phyloP scores from a whole-genome alignment of 2,329 filamentous ascomycete species.

The Sphaerulina musiva region DNA sequence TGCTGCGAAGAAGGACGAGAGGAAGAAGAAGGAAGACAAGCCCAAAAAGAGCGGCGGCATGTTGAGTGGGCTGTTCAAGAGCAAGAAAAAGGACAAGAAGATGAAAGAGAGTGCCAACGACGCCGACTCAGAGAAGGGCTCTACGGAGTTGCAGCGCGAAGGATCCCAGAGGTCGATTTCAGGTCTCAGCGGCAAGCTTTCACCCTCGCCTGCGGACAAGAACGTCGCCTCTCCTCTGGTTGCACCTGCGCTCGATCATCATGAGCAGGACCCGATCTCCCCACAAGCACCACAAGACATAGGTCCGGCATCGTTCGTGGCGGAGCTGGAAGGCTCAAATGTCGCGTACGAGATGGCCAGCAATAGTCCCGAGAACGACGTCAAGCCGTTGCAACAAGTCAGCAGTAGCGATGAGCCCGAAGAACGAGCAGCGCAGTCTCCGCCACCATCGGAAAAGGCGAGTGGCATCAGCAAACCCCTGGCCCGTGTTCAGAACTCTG shows the following conservation, averaged over 20 bases:
- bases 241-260: constrained; percentile 4
- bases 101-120: constrained; percentile 40
- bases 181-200: constrained; percentile 19
- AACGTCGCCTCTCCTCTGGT: constrained; percentile 5
- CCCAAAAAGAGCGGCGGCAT: constrained; percentile 65
- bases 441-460: constrained; percentile 13
- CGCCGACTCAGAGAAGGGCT: constrained; percentile 26
- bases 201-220: constrained; percentile 26
- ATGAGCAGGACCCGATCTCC: constrained; percentile 2
- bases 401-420: constrained; percentile 9
- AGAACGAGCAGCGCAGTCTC: constrained; percentile 2
- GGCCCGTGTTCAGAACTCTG: constrained; percentile 9
- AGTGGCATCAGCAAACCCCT: constrained; percentile 23
- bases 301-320: constrained; percentile 24
- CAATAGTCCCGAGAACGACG: constrained; percentile 22
- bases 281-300: constrained; percentile 15
- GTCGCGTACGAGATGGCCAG: constrained; percentile 35
- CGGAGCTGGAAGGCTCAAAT: constrained; percentile 36
- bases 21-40: constrained; percentile 69
- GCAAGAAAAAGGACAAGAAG: constrained; percentile 60
- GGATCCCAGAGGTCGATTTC: constrained; percentile 20
- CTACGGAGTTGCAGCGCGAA: constrained; percentile 25
- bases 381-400: neutral
- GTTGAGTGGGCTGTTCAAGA: constrained; percentile 63
- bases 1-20: constrained; percentile 67